Conservation (phyloP, 1,139 yeast species). For the Diutina pseudorugosa region DNA sequence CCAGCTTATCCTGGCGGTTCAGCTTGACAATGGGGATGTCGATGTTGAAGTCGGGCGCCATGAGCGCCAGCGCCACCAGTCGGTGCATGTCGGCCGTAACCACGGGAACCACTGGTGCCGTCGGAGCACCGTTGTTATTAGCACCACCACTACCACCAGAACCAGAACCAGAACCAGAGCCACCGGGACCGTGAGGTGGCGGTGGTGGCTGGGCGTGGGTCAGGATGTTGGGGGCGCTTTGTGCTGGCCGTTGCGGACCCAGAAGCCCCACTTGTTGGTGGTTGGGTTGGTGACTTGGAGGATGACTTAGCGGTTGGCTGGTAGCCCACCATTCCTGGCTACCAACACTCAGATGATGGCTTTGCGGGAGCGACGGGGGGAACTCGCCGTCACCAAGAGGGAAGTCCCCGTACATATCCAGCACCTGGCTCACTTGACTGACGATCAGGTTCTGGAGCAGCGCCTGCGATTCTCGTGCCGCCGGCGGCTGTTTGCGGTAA, state of each 20-base stretch:
- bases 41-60: conserved; percentile 4
- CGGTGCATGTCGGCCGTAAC: neutral
- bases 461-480: neutral
- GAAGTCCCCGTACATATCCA: neutral
- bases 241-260: neutral
- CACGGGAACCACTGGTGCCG: neutral
- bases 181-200: no score
- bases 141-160: no score
- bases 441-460: conserved; percentile 2
- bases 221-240: neutral
- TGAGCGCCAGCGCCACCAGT: conserved; percentile 4
- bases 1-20: conserved; percentile 10
- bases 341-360: neutral
- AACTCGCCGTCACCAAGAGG: neutral
- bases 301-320: neutral
- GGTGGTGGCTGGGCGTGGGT: neutral
- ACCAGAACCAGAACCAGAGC: no score
- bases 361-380: neutral
- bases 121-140: neutral
- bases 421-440: neutral
- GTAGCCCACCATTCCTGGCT: neutral
- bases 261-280: neutral
- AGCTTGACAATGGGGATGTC: conserved; percentile 4
- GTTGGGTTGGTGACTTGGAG: neutral
- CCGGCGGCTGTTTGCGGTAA: neutral